Base-by-base conservation (phyloP, 192 early-diverging fungal genomes). In the Backusella parvicylindrica region DNA sequence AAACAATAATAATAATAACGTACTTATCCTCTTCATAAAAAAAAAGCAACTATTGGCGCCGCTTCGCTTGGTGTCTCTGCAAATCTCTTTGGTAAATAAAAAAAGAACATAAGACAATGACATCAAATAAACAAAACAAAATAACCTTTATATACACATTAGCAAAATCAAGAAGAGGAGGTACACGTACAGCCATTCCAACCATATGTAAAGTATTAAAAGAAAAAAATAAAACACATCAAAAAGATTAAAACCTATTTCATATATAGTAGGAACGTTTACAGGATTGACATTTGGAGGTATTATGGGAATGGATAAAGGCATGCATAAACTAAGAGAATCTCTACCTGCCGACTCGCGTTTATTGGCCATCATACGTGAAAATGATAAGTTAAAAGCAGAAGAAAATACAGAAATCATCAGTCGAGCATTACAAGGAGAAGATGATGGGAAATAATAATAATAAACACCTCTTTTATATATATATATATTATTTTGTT, bases 1-100 rank as follows among this genome's bases (percentile, higher is more conserved):
- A n/a, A n/a, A 31, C 2, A 31, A 6, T 33, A 15, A 33, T 9
- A 7, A 68, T n/a, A 13, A 38, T 13, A 26, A 26, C 13, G 12
- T 4, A 18, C 1, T 63, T 13, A 60, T n/a, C 31, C 26, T 5
- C 6, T 8, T 38, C 37, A 15, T 40, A 28, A 56, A 9, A 38
- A 38, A 38, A 32, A 37, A 72, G 71, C 71, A 32, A 72, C 71
- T 26, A 6, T 72, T 21, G 72, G 72, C n/a, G 63, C 72, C 11
- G 72, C 72, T n/a, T 73, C 72, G 18, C 38, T 73, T 31, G 72
- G 72, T 12, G 64, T 73, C 60, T 64, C 72, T 13, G 72, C 72
- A n/a, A 35, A 40, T 18, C 36, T 65, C 35, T 73, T 38, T 36
- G 53, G 72, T 73, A 73, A 53, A 47, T 40, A 28, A 71, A 6